Evolutionary conservation across 495 filamentous ascomycete species (phyloP).

Genomic region (Trichocladium antarcticum): DNA sequence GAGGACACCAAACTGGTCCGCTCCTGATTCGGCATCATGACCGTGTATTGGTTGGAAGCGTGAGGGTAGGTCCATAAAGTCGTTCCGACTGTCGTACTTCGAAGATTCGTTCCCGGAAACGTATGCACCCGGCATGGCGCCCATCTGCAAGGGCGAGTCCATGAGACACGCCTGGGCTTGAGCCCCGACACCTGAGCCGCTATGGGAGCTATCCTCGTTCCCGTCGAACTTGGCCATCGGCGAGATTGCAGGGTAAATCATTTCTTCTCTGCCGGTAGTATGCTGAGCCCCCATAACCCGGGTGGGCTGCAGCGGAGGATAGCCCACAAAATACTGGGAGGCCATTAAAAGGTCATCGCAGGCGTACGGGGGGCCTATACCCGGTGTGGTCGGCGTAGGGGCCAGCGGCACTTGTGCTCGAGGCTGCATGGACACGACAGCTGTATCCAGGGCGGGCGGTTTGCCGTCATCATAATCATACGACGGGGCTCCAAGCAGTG

Average conservation of each 20-base stretch:
- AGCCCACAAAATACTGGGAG: conserved; percentile 30
- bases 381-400: conserved; percentile 14
- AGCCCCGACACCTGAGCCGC: conserved; percentile 1
- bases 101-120: conserved; percentile 2
- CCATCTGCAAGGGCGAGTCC: neutral
- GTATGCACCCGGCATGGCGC: conserved; percentile 5
- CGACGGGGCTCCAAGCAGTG: conserved; percentile 25
- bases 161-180: conserved; percentile 7
- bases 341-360: conserved; percentile 25
- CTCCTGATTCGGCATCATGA: conserved; percentile 3
- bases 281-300: conserved; percentile 30
- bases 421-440: conserved; percentile 20
- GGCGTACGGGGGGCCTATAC: conserved; percentile 20
- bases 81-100: conserved; percentile 5
- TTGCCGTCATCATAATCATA: conserved; percentile 25
- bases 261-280: conserved; percentile 30
- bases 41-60: conserved; percentile 6
- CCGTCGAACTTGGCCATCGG: conserved; percentile 20
- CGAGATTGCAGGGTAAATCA: conserved; percentile 35
- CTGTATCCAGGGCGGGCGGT: conserved; percentile 24
- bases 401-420: conserved; percentile 17
- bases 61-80: conserved; percentile 1
- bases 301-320: conserved; percentile 32
- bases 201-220: conserved; percentile 4
- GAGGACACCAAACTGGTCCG: neutral